A percentile compares a stretch with the other conserved stretches of the same genome.
phyloP scores from a whole-genome alignment of 2,329 filamentous ascomycete genomes.

The Dichotomopilus funicola region DNA sequence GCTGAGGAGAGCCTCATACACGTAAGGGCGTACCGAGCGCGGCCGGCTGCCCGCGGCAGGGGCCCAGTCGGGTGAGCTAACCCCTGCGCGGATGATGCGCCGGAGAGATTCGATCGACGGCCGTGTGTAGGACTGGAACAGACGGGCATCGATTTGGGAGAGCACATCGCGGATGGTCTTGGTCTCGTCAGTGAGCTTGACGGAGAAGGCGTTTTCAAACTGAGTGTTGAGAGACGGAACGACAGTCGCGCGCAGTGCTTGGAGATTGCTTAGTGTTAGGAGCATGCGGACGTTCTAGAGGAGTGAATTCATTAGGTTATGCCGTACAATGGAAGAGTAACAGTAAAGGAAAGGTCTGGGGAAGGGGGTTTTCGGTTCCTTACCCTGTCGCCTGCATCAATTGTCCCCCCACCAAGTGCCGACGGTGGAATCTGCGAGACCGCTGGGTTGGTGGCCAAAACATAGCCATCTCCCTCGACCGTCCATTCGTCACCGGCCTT shows the following conservation, averaged over 20 bases:
- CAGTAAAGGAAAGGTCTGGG: background rate
- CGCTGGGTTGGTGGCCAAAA: constrained; percentile 25
- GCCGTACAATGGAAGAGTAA: background rate
- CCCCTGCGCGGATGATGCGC: constrained; percentile 64
- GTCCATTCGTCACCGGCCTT: constrained; percentile 59
- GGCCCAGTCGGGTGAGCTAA: constrained; percentile 66
- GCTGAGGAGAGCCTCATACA: constrained; percentile 77
- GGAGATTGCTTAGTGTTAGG: constrained; percentile 86
- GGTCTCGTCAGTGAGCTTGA: constrained; percentile 88
- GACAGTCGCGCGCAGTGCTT: constrained; percentile 70
- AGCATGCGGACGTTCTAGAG: constrained; percentile 82
- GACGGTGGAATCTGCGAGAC: constrained; percentile 28
- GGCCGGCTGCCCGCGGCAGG: constrained; percentile 46
- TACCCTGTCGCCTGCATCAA: constrained; percentile 52
- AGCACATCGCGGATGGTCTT: constrained; percentile 89
- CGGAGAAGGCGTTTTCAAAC: constrained; percentile 89
- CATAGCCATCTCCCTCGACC: constrained; percentile 39
- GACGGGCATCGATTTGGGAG: constrained; percentile 77
- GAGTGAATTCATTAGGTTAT: background rate
- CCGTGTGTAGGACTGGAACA: constrained; percentile 88
- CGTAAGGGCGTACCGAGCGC: constrained; percentile 73
- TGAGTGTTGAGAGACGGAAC: constrained; percentile 84
- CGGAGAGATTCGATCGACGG: constrained; percentile 65
- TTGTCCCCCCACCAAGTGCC: constrained; percentile 37
- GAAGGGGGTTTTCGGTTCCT: constrained; percentile 24